Evolutionary conservation across 2,329 filamentous ascomycete genomes (phyloP).

Genomic region (Paraphoma sp.): DNA sequence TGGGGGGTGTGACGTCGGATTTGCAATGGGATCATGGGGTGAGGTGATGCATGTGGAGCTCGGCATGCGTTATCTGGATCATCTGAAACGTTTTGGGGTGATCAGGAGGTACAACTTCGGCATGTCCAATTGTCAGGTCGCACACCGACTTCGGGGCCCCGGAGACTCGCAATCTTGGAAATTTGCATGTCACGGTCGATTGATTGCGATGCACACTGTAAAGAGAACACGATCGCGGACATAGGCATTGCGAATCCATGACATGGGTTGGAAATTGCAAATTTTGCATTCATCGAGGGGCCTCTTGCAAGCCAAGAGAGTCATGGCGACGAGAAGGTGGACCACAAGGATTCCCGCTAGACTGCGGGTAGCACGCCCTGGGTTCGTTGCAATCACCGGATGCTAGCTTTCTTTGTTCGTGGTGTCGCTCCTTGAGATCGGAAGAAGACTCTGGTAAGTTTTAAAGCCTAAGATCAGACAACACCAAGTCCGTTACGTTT

Average conservation of each 20-base stretch:
- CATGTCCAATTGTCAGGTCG: background rate
- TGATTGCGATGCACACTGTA: background rate
- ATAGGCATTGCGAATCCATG: background rate
- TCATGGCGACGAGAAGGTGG: background rate
- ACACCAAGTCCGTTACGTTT: background rate
- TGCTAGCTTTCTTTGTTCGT: background rate
- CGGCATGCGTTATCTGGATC: background rate
- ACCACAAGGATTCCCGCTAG: constrained; percentile 1
- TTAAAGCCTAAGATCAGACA: background rate
- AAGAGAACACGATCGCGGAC: background rate
- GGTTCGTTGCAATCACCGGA: constrained; percentile 10
- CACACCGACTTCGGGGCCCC: background rate
- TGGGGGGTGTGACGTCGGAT: constrained; percentile 3
- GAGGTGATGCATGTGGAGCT: background rate
- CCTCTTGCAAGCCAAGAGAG: background rate
- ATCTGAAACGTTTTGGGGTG: background rate
- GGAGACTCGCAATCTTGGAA: background rate
- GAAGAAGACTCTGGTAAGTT: background rate
- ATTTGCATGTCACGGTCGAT: background rate
- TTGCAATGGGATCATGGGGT: background rate
- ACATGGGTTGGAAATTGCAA: constrained; percentile 14
- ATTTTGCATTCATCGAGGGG: constrained; percentile 5
- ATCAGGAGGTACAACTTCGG: background rate
- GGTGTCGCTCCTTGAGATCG: background rate
- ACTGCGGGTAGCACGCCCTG: constrained; percentile 12